Evolutionary conservation across 768 basidiomycete species (phyloP).

Genomic region (Tylopilus intermedius): DNA sequence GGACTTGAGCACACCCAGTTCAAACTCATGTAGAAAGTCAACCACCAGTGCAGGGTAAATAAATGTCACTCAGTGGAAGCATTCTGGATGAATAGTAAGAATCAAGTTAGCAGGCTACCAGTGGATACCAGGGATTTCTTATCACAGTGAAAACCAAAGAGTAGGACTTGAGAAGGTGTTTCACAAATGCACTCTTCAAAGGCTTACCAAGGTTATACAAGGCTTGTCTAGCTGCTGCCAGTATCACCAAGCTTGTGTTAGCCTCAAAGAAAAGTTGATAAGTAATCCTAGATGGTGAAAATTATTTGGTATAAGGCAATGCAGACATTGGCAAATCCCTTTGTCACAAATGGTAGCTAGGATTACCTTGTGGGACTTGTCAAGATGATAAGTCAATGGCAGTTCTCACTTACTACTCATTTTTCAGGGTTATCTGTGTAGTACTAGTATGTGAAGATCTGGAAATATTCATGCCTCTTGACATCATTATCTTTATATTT

Average conservation of each 20-base stretch:
- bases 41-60: background rate
- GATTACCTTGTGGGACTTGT: background rate
- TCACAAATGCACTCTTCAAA: background rate
- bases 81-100: background rate
- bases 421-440: background rate
- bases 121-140: background rate
- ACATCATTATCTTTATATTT: background rate
- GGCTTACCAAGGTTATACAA: background rate
- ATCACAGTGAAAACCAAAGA: background rate
- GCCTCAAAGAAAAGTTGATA: background rate
- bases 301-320: background rate
- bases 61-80: background rate
- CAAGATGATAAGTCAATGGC: too few relatives aligned
- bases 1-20: background rate
- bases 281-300: background rate
- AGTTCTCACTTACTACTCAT: background rate
- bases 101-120: too few relatives aligned
- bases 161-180: background rate
- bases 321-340: background rate
- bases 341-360: background rate
- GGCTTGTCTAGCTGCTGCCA: background rate
- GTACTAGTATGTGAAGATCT: background rate
- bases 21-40: background rate
- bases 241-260: background rate
- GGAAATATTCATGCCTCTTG: background rate